phyloP scores from a whole-genome alignment of 495 filamentous ascomycete species.

The Penicillium tannophilum region DNA sequence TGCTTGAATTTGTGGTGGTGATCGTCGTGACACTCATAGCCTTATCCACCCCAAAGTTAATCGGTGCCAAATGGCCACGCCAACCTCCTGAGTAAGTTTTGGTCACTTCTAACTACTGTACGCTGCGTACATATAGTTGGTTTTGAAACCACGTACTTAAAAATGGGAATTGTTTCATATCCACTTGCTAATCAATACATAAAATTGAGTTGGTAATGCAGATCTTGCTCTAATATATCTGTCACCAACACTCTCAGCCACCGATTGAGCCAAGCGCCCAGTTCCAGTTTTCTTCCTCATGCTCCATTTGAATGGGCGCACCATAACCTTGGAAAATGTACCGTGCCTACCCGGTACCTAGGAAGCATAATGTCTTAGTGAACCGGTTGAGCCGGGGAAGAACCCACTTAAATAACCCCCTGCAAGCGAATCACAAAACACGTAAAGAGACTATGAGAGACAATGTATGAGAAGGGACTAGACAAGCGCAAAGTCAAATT shows the following conservation, averaged over 20 bases:
- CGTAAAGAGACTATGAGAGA: neutral
- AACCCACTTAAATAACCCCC: neutral
- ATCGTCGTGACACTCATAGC: conserved; percentile 1
- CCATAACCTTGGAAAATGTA: neutral
- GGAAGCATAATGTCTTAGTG: neutral
- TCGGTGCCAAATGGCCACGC: neutral
- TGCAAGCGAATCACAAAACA: neutral
- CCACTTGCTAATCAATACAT: neutral
- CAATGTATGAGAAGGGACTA: neutral
- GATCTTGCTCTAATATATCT: neutral
- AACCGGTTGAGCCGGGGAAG: neutral
- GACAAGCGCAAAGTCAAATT: neutral
- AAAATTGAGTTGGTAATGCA: neutral
- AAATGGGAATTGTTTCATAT: too few species aligned
- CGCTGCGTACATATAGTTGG: neutral
- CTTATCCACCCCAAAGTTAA: conserved; percentile 1
- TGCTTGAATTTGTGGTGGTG: neutral
- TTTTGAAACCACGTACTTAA: neutral
- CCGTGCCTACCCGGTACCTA: conserved; percentile 3
- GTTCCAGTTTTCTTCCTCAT: neutral
- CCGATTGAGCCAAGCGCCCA: neutral
- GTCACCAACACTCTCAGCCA: neutral
- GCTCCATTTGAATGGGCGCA: neutral
- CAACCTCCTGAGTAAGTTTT: neutral
- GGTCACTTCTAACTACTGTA: neutral